Conservation (phyloP, 2,329 filamentous ascomycete species). For the Paecilomyces variotii region DNA sequence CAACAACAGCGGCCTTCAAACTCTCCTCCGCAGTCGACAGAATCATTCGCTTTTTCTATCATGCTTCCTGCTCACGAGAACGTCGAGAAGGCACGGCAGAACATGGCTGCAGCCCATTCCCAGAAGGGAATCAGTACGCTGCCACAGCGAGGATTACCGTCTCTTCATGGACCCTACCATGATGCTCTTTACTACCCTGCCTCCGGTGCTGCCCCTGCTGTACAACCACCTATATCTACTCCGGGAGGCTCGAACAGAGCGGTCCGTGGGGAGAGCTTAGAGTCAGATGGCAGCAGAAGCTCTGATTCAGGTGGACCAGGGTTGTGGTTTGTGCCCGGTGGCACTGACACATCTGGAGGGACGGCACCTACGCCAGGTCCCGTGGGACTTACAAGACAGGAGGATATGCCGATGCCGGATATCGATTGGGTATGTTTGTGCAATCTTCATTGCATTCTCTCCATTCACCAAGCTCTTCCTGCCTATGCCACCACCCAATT, state of each 20-base stretch:
- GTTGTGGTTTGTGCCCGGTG: slow-evolving; percentile 11
- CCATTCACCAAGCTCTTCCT: no score
- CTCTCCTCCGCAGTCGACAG: not conserved
- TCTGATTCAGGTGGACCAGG: slow-evolving; percentile 7
- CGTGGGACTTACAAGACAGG: slow-evolving; percentile 9
- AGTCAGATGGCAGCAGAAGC: slow-evolving; percentile 6
- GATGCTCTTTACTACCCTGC: not conserved
- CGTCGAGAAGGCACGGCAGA: not conserved
- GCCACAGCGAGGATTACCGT: not conserved
- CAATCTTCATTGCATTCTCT: not conserved
- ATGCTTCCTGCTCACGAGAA: not conserved
- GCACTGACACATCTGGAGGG: slow-evolving; percentile 7
- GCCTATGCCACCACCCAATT: not conserved
- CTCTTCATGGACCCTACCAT: not conserved
- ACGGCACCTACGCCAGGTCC: slow-evolving; percentile 6
- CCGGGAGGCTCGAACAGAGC: not conserved
- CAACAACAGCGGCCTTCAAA: not conserved
- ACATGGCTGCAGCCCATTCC: not conserved
- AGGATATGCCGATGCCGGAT: slow-evolving; percentile 38
- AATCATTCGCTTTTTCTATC: not conserved
- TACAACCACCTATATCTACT: slow-evolving; percentile 1
- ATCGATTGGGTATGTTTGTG: slow-evolving; percentile 56
- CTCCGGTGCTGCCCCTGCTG: not conserved
- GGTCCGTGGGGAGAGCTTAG: slow-evolving; percentile 5
- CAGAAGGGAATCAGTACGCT: not conserved